Evolutionary conservation across 2,329 filamentous ascomycete genomes (phyloP), one percentile per base, ranked within the genome.

Genomic region (Nakataea oryzae): DNA sequence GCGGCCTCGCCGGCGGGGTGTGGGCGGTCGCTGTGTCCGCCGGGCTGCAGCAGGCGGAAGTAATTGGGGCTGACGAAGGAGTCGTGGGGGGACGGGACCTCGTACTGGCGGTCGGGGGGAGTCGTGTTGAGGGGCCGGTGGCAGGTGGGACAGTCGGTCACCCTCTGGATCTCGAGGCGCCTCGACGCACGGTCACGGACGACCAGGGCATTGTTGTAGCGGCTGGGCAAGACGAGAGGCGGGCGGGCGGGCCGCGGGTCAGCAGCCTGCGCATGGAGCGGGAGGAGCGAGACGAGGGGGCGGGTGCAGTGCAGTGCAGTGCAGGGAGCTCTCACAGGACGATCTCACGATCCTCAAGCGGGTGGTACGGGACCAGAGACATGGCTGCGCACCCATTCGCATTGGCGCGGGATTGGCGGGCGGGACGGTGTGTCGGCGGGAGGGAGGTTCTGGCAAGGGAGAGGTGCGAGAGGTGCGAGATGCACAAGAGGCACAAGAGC

Each of bases 131-230:
- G 82, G 24, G 91, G 86, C 61, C 90, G 88, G 72, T 92, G 90
- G 73, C 93, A 97, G 70, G 91, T 91, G n/a, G 96, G 95, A 71
- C 96, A 99, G 70, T 93, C 86, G 63, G 85, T 84, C 63, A 92
- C 77, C 64, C 80, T 86, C 64, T 90, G 88, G 60, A 97, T 88
- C 68, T 91, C 91, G 66, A 99, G 85, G 68, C 93, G 90, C 66
- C 88, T 88, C 8, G 93, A 96, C 32, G 86, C 81, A 58, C 87
- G 89, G 75, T 99, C 93, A 70, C 90, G 93, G 50, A 97, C 87
- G 57, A 99, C 95, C 63, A 99, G 87, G 27, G 93, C 89, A 76
- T 96, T 91, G 71, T 91, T 89, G 74, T 97, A 92, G 65, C 93
- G 95, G 61, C 95, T 97, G 69, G 28, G 61, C 41, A 32, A 30